phyloP scores from a whole-genome alignment of 2,329 filamentous ascomycete genomes.

The Pseudopyrenochaeta lycopersici region DNA sequence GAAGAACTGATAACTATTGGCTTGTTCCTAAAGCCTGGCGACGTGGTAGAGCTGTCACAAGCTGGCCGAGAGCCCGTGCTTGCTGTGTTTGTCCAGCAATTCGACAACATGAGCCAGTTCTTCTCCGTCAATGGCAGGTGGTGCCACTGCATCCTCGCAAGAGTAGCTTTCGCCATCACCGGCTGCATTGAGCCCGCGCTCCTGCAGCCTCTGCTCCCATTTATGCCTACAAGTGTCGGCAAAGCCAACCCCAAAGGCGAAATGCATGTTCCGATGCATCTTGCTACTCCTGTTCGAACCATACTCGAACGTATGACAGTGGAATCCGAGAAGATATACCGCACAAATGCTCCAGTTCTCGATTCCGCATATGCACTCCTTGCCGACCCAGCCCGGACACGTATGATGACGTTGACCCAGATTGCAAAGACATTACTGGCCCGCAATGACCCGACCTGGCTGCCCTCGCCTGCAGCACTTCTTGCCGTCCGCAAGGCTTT shows the following conservation, averaged over 20 bases:
- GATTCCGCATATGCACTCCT: conserved; percentile 60
- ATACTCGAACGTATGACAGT: conserved; percentile 55
- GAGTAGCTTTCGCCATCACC: conserved; percentile 60
- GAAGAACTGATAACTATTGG: conserved; percentile 46
- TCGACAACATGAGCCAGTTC: conserved; percentile 55
- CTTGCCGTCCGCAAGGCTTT: conserved; percentile 77
- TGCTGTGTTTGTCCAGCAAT: conserved; percentile 58
- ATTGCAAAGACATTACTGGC: conserved; percentile 56
- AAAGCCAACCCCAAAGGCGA: conserved; percentile 37
- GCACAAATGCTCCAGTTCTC: conserved; percentile 55
- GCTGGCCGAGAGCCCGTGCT: conserved; percentile 53
- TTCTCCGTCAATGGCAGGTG: conserved; percentile 61
- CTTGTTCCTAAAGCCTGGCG: conserved; percentile 54
- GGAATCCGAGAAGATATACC: conserved; percentile 58
- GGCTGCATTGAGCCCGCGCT: conserved; percentile 57
- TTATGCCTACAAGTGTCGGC: conserved; percentile 57
- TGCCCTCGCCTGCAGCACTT: conserved; percentile 58
- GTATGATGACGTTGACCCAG: conserved; percentile 58
- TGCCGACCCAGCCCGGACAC: conserved; percentile 54
- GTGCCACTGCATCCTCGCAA: conserved; percentile 48
- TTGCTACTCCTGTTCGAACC: conserved; percentile 56
- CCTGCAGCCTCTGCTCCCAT: conserved; percentile 58
- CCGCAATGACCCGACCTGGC: conserved; percentile 24
- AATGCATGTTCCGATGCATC: conserved; percentile 54
- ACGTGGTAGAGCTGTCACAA: conserved; percentile 58